Conservation (phyloP, 1,139 yeast species). For the Pichia sp. region DNA sequence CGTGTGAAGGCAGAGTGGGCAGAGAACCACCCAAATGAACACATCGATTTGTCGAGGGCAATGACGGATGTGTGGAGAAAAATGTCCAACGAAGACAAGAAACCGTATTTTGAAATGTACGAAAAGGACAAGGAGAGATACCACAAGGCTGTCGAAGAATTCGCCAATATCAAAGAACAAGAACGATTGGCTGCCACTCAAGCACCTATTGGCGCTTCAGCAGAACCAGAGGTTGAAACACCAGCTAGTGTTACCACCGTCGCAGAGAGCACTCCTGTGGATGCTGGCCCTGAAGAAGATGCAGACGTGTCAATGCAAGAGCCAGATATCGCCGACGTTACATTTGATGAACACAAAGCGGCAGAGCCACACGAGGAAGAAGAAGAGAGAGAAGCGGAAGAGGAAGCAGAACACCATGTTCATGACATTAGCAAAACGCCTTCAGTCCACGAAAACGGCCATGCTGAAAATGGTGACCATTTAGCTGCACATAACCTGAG, state of each 20-base stretch:
- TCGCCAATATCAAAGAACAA: conserved; percentile 40
- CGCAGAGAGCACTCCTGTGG: conserved; percentile 3
- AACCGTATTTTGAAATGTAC: conserved; percentile 71
- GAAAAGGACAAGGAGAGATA: conserved; percentile 79
- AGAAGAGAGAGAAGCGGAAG: not conserved
- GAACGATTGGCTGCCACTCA: conserved; percentile 17
- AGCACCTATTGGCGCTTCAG: conserved; percentile 9
- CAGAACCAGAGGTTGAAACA: conserved; percentile 14
- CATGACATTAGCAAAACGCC: not conserved
- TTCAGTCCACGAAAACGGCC: not conserved
- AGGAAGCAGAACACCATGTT: not conserved
- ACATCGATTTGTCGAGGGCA: conserved; percentile 64
- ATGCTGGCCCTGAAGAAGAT: conserved; percentile 1
- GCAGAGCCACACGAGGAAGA: not conserved
- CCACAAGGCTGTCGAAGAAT: conserved; percentile 66
- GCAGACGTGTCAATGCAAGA: not conserved
- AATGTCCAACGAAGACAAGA: conserved; percentile 63
- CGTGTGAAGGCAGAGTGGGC: conserved; percentile 56
- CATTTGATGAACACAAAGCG: not conserved
- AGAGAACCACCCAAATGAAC: conserved; percentile 42
- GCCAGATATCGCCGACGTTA: not conserved
- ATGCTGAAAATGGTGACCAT: not conserved
- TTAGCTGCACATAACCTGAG: not conserved
- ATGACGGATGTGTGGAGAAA: conserved; percentile 86
- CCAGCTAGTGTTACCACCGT: conserved; percentile 9